Conservation (phyloP, 352 stramenopile genomes). For the Phytopythium ostracodes region DNA sequence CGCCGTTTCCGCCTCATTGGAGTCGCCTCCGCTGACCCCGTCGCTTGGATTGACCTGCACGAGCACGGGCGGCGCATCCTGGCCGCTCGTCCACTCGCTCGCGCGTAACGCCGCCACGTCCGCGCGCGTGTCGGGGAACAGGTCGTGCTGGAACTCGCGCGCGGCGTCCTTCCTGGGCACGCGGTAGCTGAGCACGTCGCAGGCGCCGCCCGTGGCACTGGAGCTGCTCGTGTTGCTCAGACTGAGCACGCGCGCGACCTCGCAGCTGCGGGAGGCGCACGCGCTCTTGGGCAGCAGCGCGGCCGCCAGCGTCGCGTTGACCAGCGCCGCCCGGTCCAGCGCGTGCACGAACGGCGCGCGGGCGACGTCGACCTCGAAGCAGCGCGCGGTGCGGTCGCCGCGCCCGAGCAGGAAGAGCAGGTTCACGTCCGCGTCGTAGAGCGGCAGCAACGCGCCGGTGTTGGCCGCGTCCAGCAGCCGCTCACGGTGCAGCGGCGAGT, state of each 20-base stretch:
- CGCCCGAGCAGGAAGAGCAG: constrained; percentile 69
- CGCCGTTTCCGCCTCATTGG: constrained; percentile 13
- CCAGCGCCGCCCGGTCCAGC: constrained; percentile 37
- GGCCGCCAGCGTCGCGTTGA: constrained; percentile 52
- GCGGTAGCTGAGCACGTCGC: constrained; percentile 60
- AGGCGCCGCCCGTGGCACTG: constrained; percentile 28
- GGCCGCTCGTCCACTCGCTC: constrained; percentile 36
- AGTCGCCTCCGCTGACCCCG: constrained; percentile 4
- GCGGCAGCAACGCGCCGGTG: constrained; percentile 60
- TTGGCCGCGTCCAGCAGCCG: constrained; percentile 47
- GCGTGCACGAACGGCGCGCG: constrained; percentile 33
- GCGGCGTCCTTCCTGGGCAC: constrained; percentile 59
- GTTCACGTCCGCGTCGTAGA: constrained; percentile 64
- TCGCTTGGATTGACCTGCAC: constrained; percentile 26
- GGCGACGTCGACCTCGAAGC: constrained; percentile 54
- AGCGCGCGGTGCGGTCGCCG: constrained; percentile 56
- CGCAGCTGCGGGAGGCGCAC: constrained; percentile 47
- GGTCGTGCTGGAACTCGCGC: constrained; percentile 67
- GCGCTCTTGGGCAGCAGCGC: constrained; percentile 47
- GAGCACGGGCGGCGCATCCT: constrained; percentile 40
- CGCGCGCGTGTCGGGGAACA: constrained; percentile 62
- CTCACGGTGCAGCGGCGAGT: constrained; percentile 43
- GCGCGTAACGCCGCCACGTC: constrained; percentile 31
- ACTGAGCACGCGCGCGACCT: constrained; percentile 63
- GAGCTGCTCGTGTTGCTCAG: constrained; percentile 17